These are phyloP conservation scores for Skeletonema potamos DNA, from an alignment of 108 stramenopile genomes.

Conservation along the genomic window DNA sequence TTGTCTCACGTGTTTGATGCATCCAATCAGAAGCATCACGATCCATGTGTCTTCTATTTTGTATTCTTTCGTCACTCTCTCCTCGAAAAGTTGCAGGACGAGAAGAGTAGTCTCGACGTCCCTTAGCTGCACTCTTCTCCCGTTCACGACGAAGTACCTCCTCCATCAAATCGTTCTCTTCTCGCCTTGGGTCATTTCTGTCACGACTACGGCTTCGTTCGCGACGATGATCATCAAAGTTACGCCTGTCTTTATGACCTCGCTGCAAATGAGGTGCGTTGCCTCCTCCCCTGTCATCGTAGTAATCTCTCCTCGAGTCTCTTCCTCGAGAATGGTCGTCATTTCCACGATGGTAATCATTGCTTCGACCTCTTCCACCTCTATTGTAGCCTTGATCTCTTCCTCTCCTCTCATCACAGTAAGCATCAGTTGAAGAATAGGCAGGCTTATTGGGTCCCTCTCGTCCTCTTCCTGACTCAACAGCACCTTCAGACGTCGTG, in stretches of 20 bases:
- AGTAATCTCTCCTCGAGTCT: slow-evolving; percentile 7
- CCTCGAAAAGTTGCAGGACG: slow-evolving; percentile 54
- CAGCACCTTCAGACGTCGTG: too few species aligned
- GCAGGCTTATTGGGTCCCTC: not conserved
- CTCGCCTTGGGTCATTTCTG: slow-evolving; percentile 21
- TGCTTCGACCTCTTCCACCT: slow-evolving; percentile 8
- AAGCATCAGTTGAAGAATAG: not conserved
- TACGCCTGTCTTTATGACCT: slow-evolving; percentile 6
- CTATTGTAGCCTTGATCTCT: slow-evolving; percentile 16
- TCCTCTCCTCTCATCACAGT: slow-evolving; percentile 1
- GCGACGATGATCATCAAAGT: slow-evolving; percentile 17
- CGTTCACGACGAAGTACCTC: slow-evolving; percentile 74
- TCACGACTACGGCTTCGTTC: slow-evolving; percentile 54
- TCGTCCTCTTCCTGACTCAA: not conserved
- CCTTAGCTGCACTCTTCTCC: slow-evolving; percentile 59
- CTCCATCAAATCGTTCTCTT: slow-evolving; percentile 63
- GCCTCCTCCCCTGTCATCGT: slow-evolving; percentile 17
- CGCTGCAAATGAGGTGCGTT: not conserved
- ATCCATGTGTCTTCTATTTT: slow-evolving; percentile 5
- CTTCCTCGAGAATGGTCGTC: slow-evolving; percentile 13
- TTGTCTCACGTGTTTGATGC: not conserved
- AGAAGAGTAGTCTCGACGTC: slow-evolving; percentile 46
- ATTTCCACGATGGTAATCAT: slow-evolving; percentile 12
- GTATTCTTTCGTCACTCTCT: slow-evolving; percentile 22
- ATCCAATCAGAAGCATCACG: slow-evolving; percentile 12